Base-by-base conservation (phyloP, 2,329 filamentous ascomycete genomes). In the Malbranchea zuffiana region DNA sequence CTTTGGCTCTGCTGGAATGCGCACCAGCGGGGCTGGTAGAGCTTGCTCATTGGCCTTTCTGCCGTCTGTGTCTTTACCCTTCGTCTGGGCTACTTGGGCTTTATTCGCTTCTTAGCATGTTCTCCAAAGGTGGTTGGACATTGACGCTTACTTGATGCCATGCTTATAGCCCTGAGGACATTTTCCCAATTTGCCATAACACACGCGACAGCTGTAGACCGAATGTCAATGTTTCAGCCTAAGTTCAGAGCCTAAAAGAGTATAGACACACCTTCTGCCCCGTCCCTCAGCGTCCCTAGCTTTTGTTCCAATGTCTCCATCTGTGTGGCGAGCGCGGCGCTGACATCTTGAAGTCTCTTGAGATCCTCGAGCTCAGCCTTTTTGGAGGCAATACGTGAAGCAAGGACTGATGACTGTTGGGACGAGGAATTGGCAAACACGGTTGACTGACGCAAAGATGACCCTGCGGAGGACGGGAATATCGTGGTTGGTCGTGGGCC, bases 161-260 rank as follows among this genome's bases (percentile, higher is more conserved):
- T 76, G 43, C 69, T 68, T 41, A 80, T 77, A 29, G 75, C 74
- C 35, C 72, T 62, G 32, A 80, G 56, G 18, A 80, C 75, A 47
- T 74, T 77, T 36, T 75, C 71, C 75, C 75, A 80, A 51, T 79
- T 80, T 25, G 72, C 69, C 50, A 80, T 64, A n/a, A 80, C 75
- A 30, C 71, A 72, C 37, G 75, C 75, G 40, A 80, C 72, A 43
- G 74, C 74, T 74, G 53, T 32, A 41, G 31, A 10, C 5, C 11
- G 12, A 29, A 19, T 31, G 24, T 40, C 25, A 32, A 30, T 33
- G 18, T n/a, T 29, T 32, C 21, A 33, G 18, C 24, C 12, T 10
- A 12, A 26, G 24, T 26, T 26, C 24, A n/a, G n/a, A n/a, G n/a
- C n/a, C n/a, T n/a, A n/a, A n/a, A n/a, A n/a, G n/a, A n/a, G 16